These are phyloP conservation scores for Verticillium zaregamsianum DNA, from an alignment of 2,329 filamentous ascomycete genomes.

Conservation along the genomic window DNA sequence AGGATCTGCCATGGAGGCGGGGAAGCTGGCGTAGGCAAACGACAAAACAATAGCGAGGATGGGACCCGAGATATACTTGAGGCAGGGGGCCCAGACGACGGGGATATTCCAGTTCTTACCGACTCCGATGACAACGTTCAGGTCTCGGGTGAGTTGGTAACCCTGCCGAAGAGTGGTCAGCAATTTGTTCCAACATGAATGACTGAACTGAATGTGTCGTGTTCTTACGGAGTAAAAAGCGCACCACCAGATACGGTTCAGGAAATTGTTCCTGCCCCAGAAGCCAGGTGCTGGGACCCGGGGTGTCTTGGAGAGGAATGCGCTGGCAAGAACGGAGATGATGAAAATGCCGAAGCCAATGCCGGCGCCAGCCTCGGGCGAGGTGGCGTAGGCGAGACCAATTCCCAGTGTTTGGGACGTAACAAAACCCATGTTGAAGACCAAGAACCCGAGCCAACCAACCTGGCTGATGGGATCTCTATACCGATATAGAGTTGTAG, in stretches of 20 bases:
- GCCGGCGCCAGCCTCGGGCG: conserved; percentile 36
- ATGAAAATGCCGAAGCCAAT: conserved; percentile 46
- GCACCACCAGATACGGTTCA: no score
- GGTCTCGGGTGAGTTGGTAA: conserved; percentile 46
- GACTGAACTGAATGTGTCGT: background rate
- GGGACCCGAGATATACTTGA: conserved; percentile 27
- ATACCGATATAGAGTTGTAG: conserved; percentile 47
- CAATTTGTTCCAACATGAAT: background rate
- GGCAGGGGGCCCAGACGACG: conserved; percentile 36
- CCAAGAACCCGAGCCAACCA: conserved; percentile 33
- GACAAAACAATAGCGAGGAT: conserved; percentile 18
- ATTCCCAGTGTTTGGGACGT: conserved; percentile 43
- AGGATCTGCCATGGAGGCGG: conserved; percentile 27
- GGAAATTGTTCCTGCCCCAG: no score
- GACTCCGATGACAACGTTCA: conserved; percentile 42
- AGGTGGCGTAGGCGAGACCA: conserved; percentile 37
- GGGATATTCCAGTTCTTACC: conserved; percentile 50
- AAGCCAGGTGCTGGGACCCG: conserved; percentile 6
- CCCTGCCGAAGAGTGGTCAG: conserved; percentile 26
- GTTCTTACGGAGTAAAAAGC: conserved; percentile 6
- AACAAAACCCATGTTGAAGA: conserved; percentile 45
- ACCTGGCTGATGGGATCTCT: conserved; percentile 36
- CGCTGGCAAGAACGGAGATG: conserved; percentile 26
- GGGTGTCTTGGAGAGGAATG: conserved; percentile 33
- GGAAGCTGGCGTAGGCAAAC: conserved; percentile 40